A percentile compares a stretch with the other conserved stretches of the same genome.
These are phyloP conservation scores for Cystobasidiaceae sp. DNA, from an alignment of 1,284 basidiomycete species.

Conservation along the genomic window DNA sequence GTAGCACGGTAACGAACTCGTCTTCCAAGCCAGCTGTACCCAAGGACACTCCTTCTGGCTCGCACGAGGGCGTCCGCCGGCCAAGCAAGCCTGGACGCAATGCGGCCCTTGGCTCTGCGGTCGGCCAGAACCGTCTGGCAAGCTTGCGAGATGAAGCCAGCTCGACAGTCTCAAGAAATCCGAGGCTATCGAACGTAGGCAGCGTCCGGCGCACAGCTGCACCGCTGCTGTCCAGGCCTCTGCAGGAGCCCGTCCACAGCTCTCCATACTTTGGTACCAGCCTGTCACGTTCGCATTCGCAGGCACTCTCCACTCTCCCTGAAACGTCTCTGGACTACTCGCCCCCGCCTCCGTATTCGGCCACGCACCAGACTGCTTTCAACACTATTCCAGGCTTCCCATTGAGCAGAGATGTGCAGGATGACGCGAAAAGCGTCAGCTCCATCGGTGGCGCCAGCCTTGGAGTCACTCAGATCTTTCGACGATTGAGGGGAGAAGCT, in stretches of 20 bases:
- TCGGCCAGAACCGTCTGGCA: neutral
- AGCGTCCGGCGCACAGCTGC: neutral
- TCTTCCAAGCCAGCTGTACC: no score
- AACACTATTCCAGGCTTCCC: conserved; percentile 32
- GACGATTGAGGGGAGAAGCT: conserved; percentile 30
- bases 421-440: conserved; percentile 28
- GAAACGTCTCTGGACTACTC: conserved; percentile 9
- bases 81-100: no score
- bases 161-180: conserved; percentile 16
- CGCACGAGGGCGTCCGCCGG: no score
- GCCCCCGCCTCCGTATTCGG: conserved; percentile 16
- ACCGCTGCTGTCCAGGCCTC: conserved; percentile 18
- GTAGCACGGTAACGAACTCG: no score
- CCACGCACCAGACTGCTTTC: neutral
- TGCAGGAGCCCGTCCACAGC: neutral
- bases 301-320: conserved; percentile 12
- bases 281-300: conserved; percentile 27
- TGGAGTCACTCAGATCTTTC: conserved; percentile 30
- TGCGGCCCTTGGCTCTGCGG: no score
- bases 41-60: no score
- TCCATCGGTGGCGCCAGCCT: conserved; percentile 9
- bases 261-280: neutral
- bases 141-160: conserved; percentile 26
- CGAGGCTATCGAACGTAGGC: conserved; percentile 4
- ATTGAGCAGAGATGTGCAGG: conserved; percentile 6